Base-by-base conservation (phyloP, 176 grass and related monocot species). In the Saccharum spontaneum region DNA sequence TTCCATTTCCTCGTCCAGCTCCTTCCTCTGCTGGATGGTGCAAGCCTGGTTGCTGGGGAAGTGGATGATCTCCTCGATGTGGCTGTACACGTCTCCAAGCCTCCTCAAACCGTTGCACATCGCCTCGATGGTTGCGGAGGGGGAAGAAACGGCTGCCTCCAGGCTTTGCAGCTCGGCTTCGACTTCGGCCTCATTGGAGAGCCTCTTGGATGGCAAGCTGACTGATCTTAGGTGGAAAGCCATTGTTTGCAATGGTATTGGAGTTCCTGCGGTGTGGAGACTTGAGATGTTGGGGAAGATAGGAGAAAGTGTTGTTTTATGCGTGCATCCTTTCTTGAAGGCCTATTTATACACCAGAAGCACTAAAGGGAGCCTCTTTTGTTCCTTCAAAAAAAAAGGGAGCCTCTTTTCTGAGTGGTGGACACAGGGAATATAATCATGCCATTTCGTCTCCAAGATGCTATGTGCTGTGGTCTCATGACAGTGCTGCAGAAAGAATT, bases 151-250 rank as follows among this genome's bases (percentile, higher is more conserved):
- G 68, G 78, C 79, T 78, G 60, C 57, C 34, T 79, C 76, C 6
- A 86, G 82, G n/a, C 62, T 92, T 76, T 83, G 66, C 48, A 92
- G 86, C 67, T 92, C 79, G 39, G 67, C 67, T 86, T 88, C 83
- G 1, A 82, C 23, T 26, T 85, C 75, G 26, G 54, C 30, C 52
- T 82, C 76, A 28, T 55, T 79, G 49, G 79, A 60, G 22, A 83
- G 68, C 49, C 73, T 52, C 83, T 71, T 82, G 3, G 86, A 88
- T 20, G 90, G 90, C 75, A 88, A 75, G 24, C 86, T 88, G 7
- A 88, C 67, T 61, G 83, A 88, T 62, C 90, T 55, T 40, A 79
- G 78, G 52, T 88, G 86, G 49, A 22, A 89, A 81, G 87, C 82
- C 87, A 89, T 89, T 61, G 43, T 65, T 66, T 79, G 52, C 6